Percentiles rank a stretch among this genome's conserved stretches.
These are phyloP conservation scores for Cavenderia fasciculata DNA, from an alignment of 78 protist species.

Conservation along the genomic window DNA sequence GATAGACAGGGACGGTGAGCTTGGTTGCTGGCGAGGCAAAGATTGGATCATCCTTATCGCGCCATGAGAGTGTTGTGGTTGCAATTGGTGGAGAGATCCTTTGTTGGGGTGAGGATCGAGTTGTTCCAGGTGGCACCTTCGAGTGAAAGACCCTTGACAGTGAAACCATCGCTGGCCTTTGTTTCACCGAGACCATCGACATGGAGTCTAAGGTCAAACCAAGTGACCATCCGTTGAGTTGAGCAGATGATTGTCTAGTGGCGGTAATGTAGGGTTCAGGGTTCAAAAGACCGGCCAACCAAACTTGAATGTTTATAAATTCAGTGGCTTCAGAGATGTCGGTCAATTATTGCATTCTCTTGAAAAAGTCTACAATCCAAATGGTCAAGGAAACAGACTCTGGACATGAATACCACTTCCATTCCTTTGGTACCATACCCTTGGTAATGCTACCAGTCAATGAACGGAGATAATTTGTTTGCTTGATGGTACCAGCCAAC, in stretches of 20 bases:
- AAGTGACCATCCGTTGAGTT: slow-evolving; percentile 84
- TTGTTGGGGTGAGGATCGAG: slow-evolving; percentile 23
- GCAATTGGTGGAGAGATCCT: slow-evolving; percentile 23
- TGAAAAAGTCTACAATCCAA: slow-evolving; percentile 88
- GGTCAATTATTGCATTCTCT: slow-evolving; percentile 77
- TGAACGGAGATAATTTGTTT: slow-evolving; percentile 83
- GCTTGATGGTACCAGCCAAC: slow-evolving; percentile 77
- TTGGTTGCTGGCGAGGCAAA: neutral
- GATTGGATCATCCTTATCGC: slow-evolving; percentile 52
- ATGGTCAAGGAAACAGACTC: slow-evolving; percentile 33
- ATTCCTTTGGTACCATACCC: slow-evolving; percentile 85
- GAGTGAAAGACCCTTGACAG: slow-evolving; percentile 56
- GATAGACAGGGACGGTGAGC: slow-evolving; percentile 84
- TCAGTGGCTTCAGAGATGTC: slow-evolving; percentile 53
- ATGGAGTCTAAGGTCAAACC: slow-evolving; percentile 84
- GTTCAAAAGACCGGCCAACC: slow-evolving; percentile 93
- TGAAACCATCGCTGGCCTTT: neutral
- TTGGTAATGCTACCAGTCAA: slow-evolving; percentile 48
- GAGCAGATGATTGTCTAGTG: slow-evolving; percentile 94
- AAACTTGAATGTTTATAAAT: slow-evolving; percentile 41
- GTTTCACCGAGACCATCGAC: slow-evolving; percentile 18
- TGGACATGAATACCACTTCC: slow-evolving; percentile 87
- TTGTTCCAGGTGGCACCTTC: slow-evolving; percentile 76
- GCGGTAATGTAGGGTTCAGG: slow-evolving; percentile 98
- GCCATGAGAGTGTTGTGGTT: slow-evolving; percentile 65